Evolutionary conservation across 2,329 filamentous ascomycete species (phyloP).

Genomic region (Colletotrichum theobromicola): DNA sequence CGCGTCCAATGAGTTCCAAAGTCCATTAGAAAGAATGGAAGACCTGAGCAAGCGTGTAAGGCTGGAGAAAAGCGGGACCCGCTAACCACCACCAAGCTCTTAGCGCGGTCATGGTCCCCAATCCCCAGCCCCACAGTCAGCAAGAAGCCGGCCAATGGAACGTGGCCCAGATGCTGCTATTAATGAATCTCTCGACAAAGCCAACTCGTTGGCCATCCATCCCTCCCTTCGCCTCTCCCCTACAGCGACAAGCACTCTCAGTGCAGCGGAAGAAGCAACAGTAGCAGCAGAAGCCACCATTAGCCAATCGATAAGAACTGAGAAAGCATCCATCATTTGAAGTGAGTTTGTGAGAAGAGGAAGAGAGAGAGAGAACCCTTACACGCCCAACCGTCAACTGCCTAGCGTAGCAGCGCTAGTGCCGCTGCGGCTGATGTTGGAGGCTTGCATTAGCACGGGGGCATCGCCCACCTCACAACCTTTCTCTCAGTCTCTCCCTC

Average conservation of each 20-base stretch:
- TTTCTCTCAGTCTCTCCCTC: not conserved
- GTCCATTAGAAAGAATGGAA: not conserved
- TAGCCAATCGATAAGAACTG: not conserved
- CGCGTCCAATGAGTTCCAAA: not conserved
- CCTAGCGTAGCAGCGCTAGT: not conserved
- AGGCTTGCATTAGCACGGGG: not conserved
- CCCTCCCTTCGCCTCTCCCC: not conserved
- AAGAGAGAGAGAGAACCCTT: not conserved
- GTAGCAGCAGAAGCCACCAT: not conserved
- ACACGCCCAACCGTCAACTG: not conserved
- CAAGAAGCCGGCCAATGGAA: slow-evolving; percentile 10
- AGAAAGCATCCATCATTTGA: not conserved
- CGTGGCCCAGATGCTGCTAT: slow-evolving; percentile 8
- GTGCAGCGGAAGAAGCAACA: not conserved
- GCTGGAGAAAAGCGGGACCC: slow-evolving; percentile 6
- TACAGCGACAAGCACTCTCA: not conserved
- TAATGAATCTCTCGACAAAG: slow-evolving; percentile 10
- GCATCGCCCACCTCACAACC: not conserved
- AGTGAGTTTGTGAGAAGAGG: not conserved
- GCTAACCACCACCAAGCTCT: not conserved
- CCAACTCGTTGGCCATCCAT: not conserved
- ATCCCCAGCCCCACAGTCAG: slow-evolving; percentile 2
- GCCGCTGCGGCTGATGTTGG: slow-evolving; percentile 10
- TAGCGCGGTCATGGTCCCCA: not conserved
- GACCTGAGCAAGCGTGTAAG: slow-evolving; percentile 1